These are phyloP conservation scores for Nymphaea colorata DNA, from an alignment of 164 flowering plant genomes.

Conservation along the genomic window DNA sequence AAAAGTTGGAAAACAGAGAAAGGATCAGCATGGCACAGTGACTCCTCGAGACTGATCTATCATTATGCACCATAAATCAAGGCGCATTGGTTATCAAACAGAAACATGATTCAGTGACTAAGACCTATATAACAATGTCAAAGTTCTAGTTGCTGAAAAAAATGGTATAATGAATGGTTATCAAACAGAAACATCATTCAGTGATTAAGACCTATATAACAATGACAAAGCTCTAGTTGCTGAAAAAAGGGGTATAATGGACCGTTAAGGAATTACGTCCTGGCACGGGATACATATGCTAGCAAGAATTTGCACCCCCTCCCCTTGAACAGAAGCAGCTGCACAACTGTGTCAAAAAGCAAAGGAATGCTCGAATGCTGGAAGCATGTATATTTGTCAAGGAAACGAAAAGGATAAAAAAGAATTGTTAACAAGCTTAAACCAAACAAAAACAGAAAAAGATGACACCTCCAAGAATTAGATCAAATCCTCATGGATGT, in stretches of 20 bases:
- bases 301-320: constrained; percentile 61
- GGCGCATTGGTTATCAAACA: too few relatives aligned
- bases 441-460: not conserved
- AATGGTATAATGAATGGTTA: too few relatives aligned
- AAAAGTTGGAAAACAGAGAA: constrained; percentile 1
- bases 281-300: constrained; percentile 76
- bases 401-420: not conserved
- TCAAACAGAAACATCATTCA: too few relatives aligned
- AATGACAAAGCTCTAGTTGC: too few relatives aligned
- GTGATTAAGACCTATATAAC: too few relatives aligned
- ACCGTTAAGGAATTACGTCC: constrained; percentile 20
- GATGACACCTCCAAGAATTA: constrained; percentile 72
- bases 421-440: not conserved
- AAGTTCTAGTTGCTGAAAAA: too few relatives aligned
- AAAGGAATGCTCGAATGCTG: constrained; percentile 72
- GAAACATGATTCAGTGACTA: too few relatives aligned
- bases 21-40: too few relatives aligned
- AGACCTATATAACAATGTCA: too few relatives aligned
- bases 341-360: constrained; percentile 65
- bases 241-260: too few relatives aligned
- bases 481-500: constrained; percentile 64
- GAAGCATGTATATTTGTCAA: constrained; percentile 38
- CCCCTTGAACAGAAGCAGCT: constrained; percentile 35
- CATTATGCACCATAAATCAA: too few relatives aligned
- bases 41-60: too few relatives aligned